Percentiles rank a stretch among this genome's conserved stretches.
Conservation (phyloP, 2,329 filamentous ascomycete species). For the Hymenoscyphus fructigenus region DNA sequence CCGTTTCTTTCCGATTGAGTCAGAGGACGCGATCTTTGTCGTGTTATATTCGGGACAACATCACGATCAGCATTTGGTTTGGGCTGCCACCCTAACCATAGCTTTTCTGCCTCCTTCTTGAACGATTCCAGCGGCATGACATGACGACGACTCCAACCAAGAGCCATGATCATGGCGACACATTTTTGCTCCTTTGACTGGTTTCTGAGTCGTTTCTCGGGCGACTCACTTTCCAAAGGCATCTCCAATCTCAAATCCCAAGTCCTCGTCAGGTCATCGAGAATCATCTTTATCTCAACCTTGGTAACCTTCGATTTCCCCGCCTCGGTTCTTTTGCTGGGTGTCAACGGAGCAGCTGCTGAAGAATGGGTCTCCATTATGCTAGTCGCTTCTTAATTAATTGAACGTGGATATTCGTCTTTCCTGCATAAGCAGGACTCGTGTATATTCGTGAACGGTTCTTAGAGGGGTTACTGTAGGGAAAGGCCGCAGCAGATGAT, state of each 20-base stretch:
- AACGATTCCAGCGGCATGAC: slow-evolving; percentile 6
- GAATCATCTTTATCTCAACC: slow-evolving; percentile 7
- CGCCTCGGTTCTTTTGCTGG: not conserved
- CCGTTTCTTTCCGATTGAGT: slow-evolving; percentile 6
- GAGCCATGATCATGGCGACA: slow-evolving; percentile 14
- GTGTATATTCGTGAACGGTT: not conserved
- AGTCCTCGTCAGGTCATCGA: slow-evolving; percentile 10
- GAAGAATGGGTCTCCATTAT: not conserved
- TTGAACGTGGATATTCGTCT: not conserved
- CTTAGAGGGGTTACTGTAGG: not conserved
- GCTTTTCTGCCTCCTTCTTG: not conserved
- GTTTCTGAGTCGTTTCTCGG: slow-evolving; percentile 1
- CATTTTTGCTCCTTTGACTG: slow-evolving; percentile 6
- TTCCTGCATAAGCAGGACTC: too few relatives aligned
- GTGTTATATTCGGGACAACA: slow-evolving; percentile 20
- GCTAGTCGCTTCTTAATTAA: not conserved
- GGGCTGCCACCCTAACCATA: slow-evolving; percentile 15
- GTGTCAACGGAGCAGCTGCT: not conserved
- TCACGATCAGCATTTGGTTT: slow-evolving; percentile 19
- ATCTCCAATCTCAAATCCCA: slow-evolving; percentile 16
- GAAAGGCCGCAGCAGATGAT: too few relatives aligned
- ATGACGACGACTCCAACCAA: not conserved
- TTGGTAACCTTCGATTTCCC: not conserved
- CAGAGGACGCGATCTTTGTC: not conserved
- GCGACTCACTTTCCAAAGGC: slow-evolving; percentile 7